Conservation (phyloP, 108 stramenopile genomes). For the Fistulifera pelliculosa region DNA sequence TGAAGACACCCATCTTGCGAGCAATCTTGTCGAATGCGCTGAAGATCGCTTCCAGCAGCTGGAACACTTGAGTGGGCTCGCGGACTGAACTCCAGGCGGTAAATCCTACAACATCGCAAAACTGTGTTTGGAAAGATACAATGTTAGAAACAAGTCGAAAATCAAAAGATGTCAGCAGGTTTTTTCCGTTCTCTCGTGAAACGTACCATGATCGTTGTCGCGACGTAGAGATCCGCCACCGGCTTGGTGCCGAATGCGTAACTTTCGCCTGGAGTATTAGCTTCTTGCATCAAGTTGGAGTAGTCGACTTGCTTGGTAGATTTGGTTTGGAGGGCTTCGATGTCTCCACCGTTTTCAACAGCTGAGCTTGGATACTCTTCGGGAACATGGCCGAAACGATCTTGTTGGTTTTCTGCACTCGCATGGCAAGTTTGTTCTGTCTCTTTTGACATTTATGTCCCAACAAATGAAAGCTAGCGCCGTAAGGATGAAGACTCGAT, state of each 20-base stretch:
- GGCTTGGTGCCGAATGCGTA: not conserved
- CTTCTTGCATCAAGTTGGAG: too few relatives aligned
- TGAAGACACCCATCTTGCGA: constrained; percentile 6
- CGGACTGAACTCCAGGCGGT: constrained; percentile 43
- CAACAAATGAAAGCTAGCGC: constrained; percentile 21
- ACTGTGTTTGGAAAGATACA: constrained; percentile 17
- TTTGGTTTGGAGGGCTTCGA: not conserved
- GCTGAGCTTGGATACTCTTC: constrained; percentile 9
- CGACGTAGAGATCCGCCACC: constrained; percentile 2
- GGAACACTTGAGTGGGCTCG: constrained; percentile 24
- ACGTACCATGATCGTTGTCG: not conserved
- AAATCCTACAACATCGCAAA: constrained; percentile 22
- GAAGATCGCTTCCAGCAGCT: constrained; percentile 13
- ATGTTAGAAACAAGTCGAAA: constrained; percentile 28
- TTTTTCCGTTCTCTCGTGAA: not conserved
- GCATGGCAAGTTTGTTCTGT: constrained; percentile 3
- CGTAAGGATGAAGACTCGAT: constrained; percentile 32
- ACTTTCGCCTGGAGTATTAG: not conserved
- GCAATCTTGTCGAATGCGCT: constrained; percentile 9
- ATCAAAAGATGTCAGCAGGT: not conserved
- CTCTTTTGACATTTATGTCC: constrained; percentile 15
- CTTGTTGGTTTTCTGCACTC: constrained; percentile 2
- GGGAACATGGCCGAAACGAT: constrained; percentile 22
- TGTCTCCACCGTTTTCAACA: constrained; percentile 2
- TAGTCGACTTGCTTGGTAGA: too few relatives aligned